A percentile compares a stretch with the other conserved stretches of the same genome.
Evolutionary conservation across 2,329 filamentous ascomycete genomes (phyloP).

Genomic region (Blastomyces parvus): DNA sequence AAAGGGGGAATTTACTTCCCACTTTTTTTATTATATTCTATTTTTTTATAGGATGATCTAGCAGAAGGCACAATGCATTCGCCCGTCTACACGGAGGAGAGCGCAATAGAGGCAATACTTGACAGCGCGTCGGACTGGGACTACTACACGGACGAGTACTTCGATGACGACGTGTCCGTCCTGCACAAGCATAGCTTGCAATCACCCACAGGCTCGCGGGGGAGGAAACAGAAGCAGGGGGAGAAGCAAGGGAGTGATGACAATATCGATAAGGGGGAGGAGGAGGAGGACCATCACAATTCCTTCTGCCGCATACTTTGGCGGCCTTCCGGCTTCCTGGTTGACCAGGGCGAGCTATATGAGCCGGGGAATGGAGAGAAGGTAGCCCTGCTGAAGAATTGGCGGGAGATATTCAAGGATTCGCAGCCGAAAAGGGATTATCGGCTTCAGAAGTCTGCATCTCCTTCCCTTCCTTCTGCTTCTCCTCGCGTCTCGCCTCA

Average conservation of each 20-base stretch:
- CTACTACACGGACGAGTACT: constrained; percentile 21
- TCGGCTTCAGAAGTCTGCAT: neutral
- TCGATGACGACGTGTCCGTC: constrained; percentile 17
- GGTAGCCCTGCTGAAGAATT: constrained; percentile 39
- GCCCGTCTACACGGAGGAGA: constrained; percentile 25
- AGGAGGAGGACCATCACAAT: neutral
- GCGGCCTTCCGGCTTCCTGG: constrained; percentile 24
- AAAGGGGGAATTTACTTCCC: neutral
- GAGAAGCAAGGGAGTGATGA: neutral
- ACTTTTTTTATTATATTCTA: neutral
- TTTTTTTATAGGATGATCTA: constrained; percentile 23
- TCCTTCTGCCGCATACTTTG: constrained; percentile 35
- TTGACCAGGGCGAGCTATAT: constrained; percentile 24
- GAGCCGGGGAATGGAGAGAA: constrained; percentile 33
- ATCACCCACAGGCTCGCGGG: neutral
- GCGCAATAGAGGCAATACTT: constrained; percentile 21
- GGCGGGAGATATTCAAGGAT: constrained; percentile 37
- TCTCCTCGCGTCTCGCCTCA: neutral
- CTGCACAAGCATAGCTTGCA: constrained; percentile 1
- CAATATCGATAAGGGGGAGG: neutral
- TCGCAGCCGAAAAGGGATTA: constrained; percentile 24
- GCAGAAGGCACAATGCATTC: constrained; percentile 24
- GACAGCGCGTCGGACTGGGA: constrained; percentile 27
- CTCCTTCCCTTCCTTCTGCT: neutral
- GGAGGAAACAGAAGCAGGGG: constrained; percentile 2